phyloP scores from a whole-genome alignment of 192 early-diverging fungal genomes.

The Backusella mclennaniae region DNA sequence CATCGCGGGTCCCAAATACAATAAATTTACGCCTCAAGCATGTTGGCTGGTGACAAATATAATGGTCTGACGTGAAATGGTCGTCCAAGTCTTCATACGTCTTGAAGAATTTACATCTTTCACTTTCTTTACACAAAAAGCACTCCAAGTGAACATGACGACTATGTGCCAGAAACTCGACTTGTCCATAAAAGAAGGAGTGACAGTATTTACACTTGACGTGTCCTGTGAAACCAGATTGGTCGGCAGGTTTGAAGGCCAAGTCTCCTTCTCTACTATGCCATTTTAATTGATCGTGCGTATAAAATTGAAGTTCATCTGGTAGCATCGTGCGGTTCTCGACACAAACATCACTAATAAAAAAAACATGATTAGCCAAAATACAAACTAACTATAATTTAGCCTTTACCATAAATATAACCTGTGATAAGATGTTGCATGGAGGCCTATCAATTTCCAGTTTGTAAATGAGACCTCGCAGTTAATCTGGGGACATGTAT shows the following conservation, averaged over 20 bases:
- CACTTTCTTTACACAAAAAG: background rate
- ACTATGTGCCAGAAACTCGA: background rate
- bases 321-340: background rate
- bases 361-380: background rate
- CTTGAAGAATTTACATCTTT: background rate
- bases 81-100: background rate
- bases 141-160: background rate
- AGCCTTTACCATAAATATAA: background rate
- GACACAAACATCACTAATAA: background rate
- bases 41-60: background rate
- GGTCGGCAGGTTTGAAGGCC: background rate
- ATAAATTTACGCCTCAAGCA: background rate
- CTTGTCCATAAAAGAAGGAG: background rate
- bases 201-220: background rate
- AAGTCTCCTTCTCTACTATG: background rate
- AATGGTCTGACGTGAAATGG: background rate
- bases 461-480: background rate
- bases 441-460: background rate
- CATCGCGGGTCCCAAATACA: background rate
- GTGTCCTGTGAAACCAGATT: background rate
- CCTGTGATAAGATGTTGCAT: background rate
- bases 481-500: background rate
- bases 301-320: background rate
- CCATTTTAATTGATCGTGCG: background rate
- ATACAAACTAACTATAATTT: background rate